Evolutionary conservation across 139 green algal genomes (phyloP).

Genomic region (Chlamydomonas asymmetrica): DNA sequence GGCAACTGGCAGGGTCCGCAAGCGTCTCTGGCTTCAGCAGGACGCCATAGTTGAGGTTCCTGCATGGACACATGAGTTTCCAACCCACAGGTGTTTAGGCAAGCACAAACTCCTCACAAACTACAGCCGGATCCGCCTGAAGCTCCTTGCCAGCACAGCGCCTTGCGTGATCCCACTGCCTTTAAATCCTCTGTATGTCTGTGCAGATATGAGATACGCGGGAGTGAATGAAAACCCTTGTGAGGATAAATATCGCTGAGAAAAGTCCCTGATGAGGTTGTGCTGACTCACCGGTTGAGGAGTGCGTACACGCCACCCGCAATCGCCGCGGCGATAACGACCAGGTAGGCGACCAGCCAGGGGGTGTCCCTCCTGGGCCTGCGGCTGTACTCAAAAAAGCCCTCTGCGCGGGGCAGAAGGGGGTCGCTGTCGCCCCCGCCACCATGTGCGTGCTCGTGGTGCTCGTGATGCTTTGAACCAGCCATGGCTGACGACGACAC

Average conservation of each 20-base stretch:
- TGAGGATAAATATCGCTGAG: background rate
- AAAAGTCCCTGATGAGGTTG: background rate
- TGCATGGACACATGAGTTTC: too few relatives aligned
- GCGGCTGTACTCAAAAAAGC: slow-evolving; percentile 2
- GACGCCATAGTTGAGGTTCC: slow-evolving; percentile 6
- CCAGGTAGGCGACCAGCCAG: slow-evolving; percentile 17
- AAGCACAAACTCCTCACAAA: too few relatives aligned
- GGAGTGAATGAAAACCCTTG: background rate
- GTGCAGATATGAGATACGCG: background rate
- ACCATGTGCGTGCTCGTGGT: too few relatives aligned
- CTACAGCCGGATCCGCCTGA: too few relatives aligned
- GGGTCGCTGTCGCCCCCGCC: background rate
- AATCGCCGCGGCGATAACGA: background rate
- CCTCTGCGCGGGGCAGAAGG: background rate
- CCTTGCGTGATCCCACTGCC: too few relatives aligned
- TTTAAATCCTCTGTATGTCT: too few relatives aligned
- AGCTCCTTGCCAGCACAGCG: too few relatives aligned
- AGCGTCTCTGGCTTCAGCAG: background rate
- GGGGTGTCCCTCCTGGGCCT: background rate
- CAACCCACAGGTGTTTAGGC: too few relatives aligned
- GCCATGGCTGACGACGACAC: too few relatives aligned
- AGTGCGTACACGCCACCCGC: slow-evolving; percentile 11
- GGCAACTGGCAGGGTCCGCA: slow-evolving; percentile 9
- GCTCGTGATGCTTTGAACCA: too few relatives aligned
- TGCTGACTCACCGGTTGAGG: background rate